phyloP scores from a whole-genome alignment of 176 grass and related monocot species.

The Zoysia japonica region DNA sequence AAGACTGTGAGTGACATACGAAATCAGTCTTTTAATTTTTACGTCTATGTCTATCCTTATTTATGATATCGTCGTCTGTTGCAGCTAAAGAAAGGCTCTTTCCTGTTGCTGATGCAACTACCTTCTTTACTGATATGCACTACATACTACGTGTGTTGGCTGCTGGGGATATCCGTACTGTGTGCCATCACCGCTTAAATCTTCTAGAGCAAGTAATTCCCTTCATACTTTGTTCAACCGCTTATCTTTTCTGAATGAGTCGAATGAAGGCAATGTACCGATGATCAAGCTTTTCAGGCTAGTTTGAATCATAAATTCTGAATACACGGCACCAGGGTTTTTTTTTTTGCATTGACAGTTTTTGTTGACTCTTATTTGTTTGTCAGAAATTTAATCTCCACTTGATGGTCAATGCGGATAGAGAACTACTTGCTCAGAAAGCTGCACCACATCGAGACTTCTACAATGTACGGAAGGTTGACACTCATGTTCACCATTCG shows the following conservation, averaged over 20 bases:
- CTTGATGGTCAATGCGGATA: slow-evolving; percentile 94
- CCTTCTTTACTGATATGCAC: slow-evolving; percentile 97
- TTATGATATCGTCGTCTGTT: slow-evolving; percentile 16
- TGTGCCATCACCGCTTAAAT: slow-evolving; percentile 83
- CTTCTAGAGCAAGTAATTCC: slow-evolving; percentile 85
- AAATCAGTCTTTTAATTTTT: background rate
- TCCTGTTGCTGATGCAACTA: slow-evolving; percentile 86
- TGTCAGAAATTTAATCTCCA: slow-evolving; percentile 98
- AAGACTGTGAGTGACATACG: slow-evolving; percentile 67
- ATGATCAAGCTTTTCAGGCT: background rate
- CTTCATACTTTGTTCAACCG: background rate
- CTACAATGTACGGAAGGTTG: slow-evolving; percentile 96
- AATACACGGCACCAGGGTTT: background rate
- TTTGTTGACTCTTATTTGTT: slow-evolving; percentile 26
- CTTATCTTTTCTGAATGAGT: background rate
- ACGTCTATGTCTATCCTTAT: slow-evolving; percentile 7
- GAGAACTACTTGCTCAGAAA: slow-evolving; percentile 97
- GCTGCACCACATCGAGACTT: slow-evolving; percentile 92
- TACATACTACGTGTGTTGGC: slow-evolving; percentile 85
- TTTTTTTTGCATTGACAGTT: slow-evolving; percentile 19
- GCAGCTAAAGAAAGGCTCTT: slow-evolving; percentile 80
- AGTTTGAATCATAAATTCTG: slow-evolving; percentile 33
- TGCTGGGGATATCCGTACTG: slow-evolving; percentile 85
- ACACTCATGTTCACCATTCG: slow-evolving; percentile 98
- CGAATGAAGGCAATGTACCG: background rate